These are phyloP conservation scores for Solanum lignicaule DNA, from an alignment of 257 asterid species.

Conservation along the genomic window DNA sequence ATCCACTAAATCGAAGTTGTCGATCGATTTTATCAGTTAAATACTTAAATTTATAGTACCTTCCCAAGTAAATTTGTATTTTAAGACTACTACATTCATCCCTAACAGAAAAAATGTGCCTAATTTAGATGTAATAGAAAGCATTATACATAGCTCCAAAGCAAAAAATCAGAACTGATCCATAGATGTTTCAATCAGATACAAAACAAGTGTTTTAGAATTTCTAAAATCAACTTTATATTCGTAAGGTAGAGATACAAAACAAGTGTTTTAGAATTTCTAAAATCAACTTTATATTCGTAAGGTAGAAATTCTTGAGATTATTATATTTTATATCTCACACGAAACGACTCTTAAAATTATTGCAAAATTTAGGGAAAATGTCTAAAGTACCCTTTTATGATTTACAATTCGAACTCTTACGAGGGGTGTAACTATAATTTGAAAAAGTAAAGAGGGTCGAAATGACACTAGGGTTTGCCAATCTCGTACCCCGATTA, in stretches of 20 bases:
- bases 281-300: neutral
- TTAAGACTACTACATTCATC: neutral
- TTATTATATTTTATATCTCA: too few species aligned
- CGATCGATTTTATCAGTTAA: too few species aligned
- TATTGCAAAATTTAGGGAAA: neutral
- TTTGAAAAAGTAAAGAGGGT: neutral
- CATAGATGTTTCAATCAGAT: neutral
- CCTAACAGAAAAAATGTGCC: too few species aligned
- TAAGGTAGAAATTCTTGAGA: neutral
- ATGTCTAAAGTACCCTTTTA: neutral
- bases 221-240: neutral
- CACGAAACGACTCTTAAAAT: too few species aligned
- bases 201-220: neutral
- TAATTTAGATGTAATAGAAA: too few species aligned
- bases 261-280: neutral
- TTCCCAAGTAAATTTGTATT: too few species aligned
- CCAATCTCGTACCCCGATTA: neutral
- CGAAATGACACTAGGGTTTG: neutral
- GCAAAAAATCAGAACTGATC: neutral
- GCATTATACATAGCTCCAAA: too few species aligned
- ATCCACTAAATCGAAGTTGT: too few species aligned
- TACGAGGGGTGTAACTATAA: neutral
- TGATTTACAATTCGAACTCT: neutral
- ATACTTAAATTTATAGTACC: too few species aligned
- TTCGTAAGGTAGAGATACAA: neutral